Conservation (phyloP, 208 protist genomes). For the Trypanosoma boissoni region DNA sequence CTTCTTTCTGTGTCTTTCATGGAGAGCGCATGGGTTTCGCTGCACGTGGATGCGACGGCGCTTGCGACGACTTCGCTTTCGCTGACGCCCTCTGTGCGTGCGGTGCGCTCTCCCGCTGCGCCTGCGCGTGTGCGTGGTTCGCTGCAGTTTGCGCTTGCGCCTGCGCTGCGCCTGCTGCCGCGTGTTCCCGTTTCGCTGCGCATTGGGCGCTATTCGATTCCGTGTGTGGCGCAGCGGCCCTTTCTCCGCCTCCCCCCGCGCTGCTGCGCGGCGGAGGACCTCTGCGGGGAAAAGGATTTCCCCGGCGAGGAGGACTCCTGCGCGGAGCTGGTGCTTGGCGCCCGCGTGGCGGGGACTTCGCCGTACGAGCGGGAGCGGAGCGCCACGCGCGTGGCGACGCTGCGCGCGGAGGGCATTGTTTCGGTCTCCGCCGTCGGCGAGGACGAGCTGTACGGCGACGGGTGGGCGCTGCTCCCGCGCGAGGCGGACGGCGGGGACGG, state of each 20-base stretch:
- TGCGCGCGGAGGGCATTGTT: conserved; percentile 24
- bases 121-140: conserved; percentile 32
- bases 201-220: conserved; percentile 20
- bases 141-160: conserved; percentile 33
- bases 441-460: conserved; percentile 43
- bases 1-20: conserved; percentile 15
- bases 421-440: conserved; percentile 35
- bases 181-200: conserved; percentile 8
- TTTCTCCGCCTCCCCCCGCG: conserved; percentile 29
- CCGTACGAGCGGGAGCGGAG: conserved; percentile 14
- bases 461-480: conserved; percentile 36
- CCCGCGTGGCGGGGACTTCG: conserved; percentile 8
- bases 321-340: conserved; percentile 22
- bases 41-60: conserved; percentile 23
- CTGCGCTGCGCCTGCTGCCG: conserved; percentile 19
- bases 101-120: conserved; percentile 37
- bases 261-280: conserved; percentile 28
- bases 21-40: conserved; percentile 15
- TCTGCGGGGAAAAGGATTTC: conserved; percentile 17
- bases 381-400: conserved; percentile 23
- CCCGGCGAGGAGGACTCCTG: conserved; percentile 5
- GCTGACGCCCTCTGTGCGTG: conserved; percentile 19
- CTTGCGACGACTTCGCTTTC: conserved; percentile 23
- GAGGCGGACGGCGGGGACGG: conserved; percentile 1
- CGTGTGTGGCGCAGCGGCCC: conserved; percentile 24